Base-by-base conservation (phyloP, 768 basidiomycete species). In the Mycena indigotica region DNA sequence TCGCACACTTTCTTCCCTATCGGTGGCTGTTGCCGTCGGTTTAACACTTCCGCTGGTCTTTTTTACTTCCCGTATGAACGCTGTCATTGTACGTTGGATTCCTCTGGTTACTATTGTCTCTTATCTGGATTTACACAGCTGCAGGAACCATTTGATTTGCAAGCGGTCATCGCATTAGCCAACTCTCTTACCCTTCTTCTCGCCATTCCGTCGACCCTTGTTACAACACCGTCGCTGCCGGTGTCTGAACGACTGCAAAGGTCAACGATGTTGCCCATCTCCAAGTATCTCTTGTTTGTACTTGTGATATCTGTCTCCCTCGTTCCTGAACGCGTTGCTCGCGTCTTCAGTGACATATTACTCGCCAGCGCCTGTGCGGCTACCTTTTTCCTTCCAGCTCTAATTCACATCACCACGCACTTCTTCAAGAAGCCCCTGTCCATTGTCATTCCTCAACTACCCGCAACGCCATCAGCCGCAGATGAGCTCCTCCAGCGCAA, bases 401-500 rank as follows among this genome's bases (percentile, higher is more conserved):
- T 93, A 49, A 73, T 91, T 53, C 93, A 95, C 73, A 84, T 96
- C 62, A 80, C 81, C 25, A 84, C 86, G 3, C 94, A 96, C 74
- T 86, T 92, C 67, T 87, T 97, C 74, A 85, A 86, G 56, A 84
- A 86, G 2, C 95, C 95, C 2, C 77, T 95, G 3, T 78, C 91
- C 0, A 97, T 97, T 66, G 80, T 96, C 54, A 81, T 94, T 32
- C 88, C 86, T 19, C 66, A 69, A 30, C 46, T 65, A 48, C 67
- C 67, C 32, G 73, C 77, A 16, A 77, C 69, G 38, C 75, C 61
- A 15, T 65, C 53, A 16, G 67, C 77, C 38, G 71, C 76, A 19
- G 89, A 91, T 66, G 86, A 89, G 55, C 83, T 98, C 21, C 74
- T 98, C 28, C 85, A 90, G 65, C 80, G 90, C 59, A 98, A 98